Evolutionary conservation across 352 stramenopile genomes (phyloP), one percentile per base, ranked within the genome.

Genomic region (Pythium guiyangense): DNA sequence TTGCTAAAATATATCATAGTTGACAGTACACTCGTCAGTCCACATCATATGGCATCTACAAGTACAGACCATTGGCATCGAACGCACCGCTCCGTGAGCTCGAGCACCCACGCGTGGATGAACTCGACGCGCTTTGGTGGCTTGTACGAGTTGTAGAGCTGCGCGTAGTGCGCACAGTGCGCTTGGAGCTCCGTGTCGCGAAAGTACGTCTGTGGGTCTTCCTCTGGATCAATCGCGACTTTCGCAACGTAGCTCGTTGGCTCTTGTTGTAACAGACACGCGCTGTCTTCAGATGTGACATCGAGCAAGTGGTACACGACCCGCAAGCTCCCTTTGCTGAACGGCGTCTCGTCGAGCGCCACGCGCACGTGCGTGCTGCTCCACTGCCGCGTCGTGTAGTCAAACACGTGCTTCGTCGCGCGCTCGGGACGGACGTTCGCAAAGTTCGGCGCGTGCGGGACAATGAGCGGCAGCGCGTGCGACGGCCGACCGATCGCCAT

Each of bases 141-240:
- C 10, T 73, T 84, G 53, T 94, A 92, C 46, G 79, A 91, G 63
- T 96, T 94, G 67, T 94, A 96, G 37, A 94, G 62, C 53, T 86
- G 66, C 0, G 85, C 86, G 54, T 94, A 96, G 47, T 88, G 77
- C 6, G 81, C 84, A 54, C 86, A 94, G 43, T 94, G 85, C 1
- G 86, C 84, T 54, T 96, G 86, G 20, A 94, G 66, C 66, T 96
- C 86, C 47, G 92, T 92, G 57, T 96, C 86, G 12, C 79, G 79
- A 61, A 96, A 96, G 54, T 96, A 96, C 53, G 85, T 94, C 56
- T 93, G 79, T 42, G 85, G 84, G 34, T 94, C 83, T 66, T 94
- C 85, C 46, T 94, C 77, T 11, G 83, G 84, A 49, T 96, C 84
- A 49, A 96, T 94, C 14, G 84, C 84, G 39, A 96, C 62, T 57